Percentiles rank a stretch among this genome's conserved stretches.
These are phyloP conservation scores for Warburgia ugandensis DNA, from an alignment of 164 flowering plant genomes.

Conservation along the genomic window DNA sequence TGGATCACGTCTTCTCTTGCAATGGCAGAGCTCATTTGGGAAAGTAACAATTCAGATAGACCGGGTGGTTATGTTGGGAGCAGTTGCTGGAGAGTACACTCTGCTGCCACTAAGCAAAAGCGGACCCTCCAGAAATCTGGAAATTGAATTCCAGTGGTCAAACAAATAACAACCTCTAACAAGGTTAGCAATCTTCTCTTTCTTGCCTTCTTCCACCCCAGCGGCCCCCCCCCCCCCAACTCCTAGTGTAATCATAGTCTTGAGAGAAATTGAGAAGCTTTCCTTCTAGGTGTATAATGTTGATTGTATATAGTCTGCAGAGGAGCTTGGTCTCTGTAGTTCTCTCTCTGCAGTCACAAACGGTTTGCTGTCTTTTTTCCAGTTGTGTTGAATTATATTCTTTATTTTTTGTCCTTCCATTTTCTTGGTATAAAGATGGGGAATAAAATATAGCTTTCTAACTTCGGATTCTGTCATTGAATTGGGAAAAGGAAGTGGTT, in stretches of 20 bases:
- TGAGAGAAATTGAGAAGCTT: constrained; percentile 5
- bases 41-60: constrained; percentile 98
- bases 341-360: constrained; percentile 13
- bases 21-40: constrained; percentile 82
- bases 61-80: constrained; percentile 89
- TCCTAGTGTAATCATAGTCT: constrained; percentile 13
- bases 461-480: neutral
- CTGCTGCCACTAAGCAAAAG: constrained; percentile 87
- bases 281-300: constrained; percentile 14
- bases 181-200: constrained; percentile 8
- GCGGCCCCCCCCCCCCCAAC: too few species aligned
- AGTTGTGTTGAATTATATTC: constrained; percentile 18
- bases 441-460: constrained; percentile 6
- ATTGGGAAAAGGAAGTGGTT: too few species aligned
- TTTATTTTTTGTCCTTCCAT: constrained; percentile 18
- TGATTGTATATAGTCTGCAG: constrained; percentile 31
- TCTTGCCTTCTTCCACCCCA: too few species aligned
- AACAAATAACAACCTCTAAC: constrained; percentile 36
- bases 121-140: constrained; percentile 74
- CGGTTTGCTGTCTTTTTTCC: too few species aligned
- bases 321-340: constrained; percentile 16
- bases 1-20: constrained; percentile 5
- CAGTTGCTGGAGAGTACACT: constrained; percentile 88
- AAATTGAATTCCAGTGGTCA: constrained; percentile 96
- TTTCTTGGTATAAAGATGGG: neutral